A percentile compares a stretch with the other conserved stretches of the same genome.
Conservation (phyloP, 2,329 filamentous ascomycete species). For the Penicillium sp. region DNA sequence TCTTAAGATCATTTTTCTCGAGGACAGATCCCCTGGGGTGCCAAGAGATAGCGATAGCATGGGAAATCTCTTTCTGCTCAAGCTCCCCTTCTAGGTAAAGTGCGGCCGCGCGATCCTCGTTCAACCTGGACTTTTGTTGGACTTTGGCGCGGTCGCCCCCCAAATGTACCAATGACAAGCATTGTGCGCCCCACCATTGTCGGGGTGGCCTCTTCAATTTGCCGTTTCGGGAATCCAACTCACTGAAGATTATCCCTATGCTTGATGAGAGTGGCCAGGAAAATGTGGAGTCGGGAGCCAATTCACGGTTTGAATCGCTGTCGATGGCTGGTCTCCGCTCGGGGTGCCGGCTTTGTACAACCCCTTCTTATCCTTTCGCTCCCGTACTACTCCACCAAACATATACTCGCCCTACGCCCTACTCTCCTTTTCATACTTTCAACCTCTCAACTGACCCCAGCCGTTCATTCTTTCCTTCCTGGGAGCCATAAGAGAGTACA, state of each 20-base stretch:
- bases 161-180: conserved; percentile 13
- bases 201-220: conserved; percentile 10
- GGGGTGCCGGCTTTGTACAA: neutral
- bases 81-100: conserved; percentile 37
- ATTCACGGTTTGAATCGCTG: conserved; percentile 8
- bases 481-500: neutral
- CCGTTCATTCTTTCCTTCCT: neutral
- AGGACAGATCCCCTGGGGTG: neutral
- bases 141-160: conserved; percentile 14
- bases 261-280: conserved; percentile 14
- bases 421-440: conserved; percentile 2
- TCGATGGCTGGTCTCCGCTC: neutral
- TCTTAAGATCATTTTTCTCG: neutral
- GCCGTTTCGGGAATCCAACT: conserved; percentile 5
- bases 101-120: conserved; percentile 12
- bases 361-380: neutral
- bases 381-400: conserved; percentile 4
- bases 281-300: conserved; percentile 4
- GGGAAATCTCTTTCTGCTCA: conserved; percentile 28
- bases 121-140: conserved; percentile 11
- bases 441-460: neutral
- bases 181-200: conserved; percentile 5
- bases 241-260: conserved; percentile 12
- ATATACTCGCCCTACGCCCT: conserved; percentile 5
- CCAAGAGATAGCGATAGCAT: neutral